Base-by-base conservation (phyloP, 1,284 basidiomycete species). In the Puccinia polysora region DNA sequence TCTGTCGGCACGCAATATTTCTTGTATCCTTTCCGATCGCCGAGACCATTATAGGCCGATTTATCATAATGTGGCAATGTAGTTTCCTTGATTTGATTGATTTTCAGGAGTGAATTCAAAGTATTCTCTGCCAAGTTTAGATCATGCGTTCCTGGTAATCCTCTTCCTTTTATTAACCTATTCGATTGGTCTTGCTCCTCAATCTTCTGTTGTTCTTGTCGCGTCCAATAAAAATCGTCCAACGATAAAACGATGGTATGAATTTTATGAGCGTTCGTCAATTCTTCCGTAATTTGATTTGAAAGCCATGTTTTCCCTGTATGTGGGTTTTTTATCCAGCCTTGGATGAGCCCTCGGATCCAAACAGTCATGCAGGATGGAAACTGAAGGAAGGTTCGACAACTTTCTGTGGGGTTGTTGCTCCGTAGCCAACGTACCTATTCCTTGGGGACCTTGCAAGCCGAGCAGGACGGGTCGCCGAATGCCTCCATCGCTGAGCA, bases 81-180 rank as follows among this genome's bases (percentile, higher is more conserved):
- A 10, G 63, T 28, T 45, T 43, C 23, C 40, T 34, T 52, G 2
- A 34, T 36, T 15, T 45, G 36, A 47, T 71, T 62, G 34, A 71
- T 63, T 12, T 40, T 60, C 10, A 34, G 34, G n/a, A 71, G 50
- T n/a, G 58, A 36, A 4, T 60, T n/a, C 2, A 60, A 59, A n/a
- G 60, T 34, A 6, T 32, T 38, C 23, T 14, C 36, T n/a, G 40
- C 38, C 14, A 71, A 36, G 18, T 36, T 23, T 18, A 78, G 40
- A 70, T 80, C 80, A 67, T 80, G 80, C 3, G 80, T 80, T 0
- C 80, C 80, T 1, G 80, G 79, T 1, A 78, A 78, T 10, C 80
- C 80, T 50, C 79, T 77, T 55, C 79, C 80, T 10, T 75, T 55
- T 0, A 81, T 74, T n/a, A 81, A 72, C 8, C 68, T 65, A 64